Base-by-base conservation (phyloP, 1,284 basidiomycete species). In the Leccinum pseudoinsigne region DNA sequence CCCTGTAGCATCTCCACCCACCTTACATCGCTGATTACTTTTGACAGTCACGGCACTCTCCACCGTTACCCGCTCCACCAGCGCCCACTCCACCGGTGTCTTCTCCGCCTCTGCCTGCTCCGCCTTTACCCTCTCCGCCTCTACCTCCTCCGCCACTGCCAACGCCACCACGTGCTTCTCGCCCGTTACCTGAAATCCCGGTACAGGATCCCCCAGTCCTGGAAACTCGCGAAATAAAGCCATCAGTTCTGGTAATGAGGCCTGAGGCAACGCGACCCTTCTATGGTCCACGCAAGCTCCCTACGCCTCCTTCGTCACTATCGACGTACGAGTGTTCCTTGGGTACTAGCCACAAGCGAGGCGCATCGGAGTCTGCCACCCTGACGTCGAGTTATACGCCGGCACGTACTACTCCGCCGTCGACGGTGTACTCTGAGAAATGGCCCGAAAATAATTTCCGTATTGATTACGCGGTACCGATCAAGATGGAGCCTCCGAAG, bases 371-470 rank as follows among this genome's bases (percentile, higher is more conserved):
- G 2, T 65, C 74, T 55, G 66, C 75, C 31, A 75, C 73, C 11
- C 23, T 66, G 34, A 64, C 65, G 6, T 74, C 73, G 42, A 75
- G 63, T 38, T 74, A 57, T 47, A 73, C 75, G n/a, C 74, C 74
- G 7, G 73, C 73, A 34, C 76, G 71, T 16, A 73, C 73, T 16
- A 72, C 69, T n/a, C 74, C 75, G n/a, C 75, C 76, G 14, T 73
- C 66, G 55, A 73, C 69, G 56, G 55, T 74, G 40, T 70, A 72
- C 31, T 77, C 76, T 60, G 73, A 74, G 31, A 74, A 74, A 56
- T 77, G 64, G 63, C 59, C 68, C 1, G 72, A 74, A 58, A 72
- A 64, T 36, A 23, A 58, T 4, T 55, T 67, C 56, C 76, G 71
- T 65, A 61, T 73, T 12, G 66, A 66, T 31, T 74, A 67, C 51